Conservation (phyloP, 176 grass and related monocot species). For the Tillandsia leiboldiana region DNA sequence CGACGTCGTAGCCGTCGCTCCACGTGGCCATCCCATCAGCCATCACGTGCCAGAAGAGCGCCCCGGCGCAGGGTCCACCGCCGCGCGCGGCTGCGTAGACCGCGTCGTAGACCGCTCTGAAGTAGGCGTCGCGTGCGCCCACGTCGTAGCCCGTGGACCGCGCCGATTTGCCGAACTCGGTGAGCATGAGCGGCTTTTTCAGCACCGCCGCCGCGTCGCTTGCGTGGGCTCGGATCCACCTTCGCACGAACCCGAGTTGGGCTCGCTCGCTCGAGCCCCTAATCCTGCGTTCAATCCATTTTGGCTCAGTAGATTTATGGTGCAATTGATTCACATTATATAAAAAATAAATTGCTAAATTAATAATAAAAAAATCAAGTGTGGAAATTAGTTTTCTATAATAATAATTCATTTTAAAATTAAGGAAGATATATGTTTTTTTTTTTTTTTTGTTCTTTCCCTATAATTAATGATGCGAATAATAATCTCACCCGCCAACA, state of each 20-base stretch:
- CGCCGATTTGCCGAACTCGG: conserved; percentile 68
- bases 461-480: too few relatives aligned
- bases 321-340: too few relatives aligned
- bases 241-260: conserved; percentile 48
- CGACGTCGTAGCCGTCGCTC: conserved; percentile 59
- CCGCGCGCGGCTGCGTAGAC: conserved; percentile 37
- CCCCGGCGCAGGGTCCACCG: conserved; percentile 42
- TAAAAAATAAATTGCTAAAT: too few relatives aligned
- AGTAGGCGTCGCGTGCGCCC: conserved; percentile 34
- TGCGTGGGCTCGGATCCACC: conserved; percentile 47
- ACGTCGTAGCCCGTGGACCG: conserved; percentile 31
- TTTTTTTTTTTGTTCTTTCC: too few relatives aligned
- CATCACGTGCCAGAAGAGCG: conserved; percentile 70
- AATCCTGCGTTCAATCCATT: conserved; percentile 24
- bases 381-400: too few relatives aligned
- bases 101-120: conserved; percentile 35
- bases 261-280: conserved; percentile 25
- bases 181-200: conserved; percentile 53
- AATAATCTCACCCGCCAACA: too few relatives aligned
- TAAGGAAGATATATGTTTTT: too few relatives aligned
- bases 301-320: too few relatives aligned
- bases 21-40: conserved; percentile 59
- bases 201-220: conserved; percentile 34
- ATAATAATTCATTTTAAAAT: too few relatives aligned
- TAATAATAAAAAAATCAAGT: too few relatives aligned